Base-by-base conservation (phyloP, 805 yeast genomes). In the Wickerhamomyces tratensis region DNA sequence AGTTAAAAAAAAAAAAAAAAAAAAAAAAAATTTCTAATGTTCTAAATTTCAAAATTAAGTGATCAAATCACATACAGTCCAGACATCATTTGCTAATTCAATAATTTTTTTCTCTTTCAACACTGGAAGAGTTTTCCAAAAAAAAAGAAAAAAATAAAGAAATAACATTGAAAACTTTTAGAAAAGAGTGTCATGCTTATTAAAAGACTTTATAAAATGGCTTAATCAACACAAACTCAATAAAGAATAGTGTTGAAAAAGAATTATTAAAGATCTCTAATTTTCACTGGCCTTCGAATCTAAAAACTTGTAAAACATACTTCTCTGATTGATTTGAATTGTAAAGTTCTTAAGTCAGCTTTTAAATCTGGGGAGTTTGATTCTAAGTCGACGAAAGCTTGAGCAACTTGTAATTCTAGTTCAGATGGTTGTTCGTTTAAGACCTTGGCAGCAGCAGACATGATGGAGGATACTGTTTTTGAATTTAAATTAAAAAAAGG, bases 391-490 rank as follows among this genome's bases (percentile, higher is more conserved):
- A 82, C 71, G 70, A 93, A 86, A 67, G 98, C 96, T 79, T 91
- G 97, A 66, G 96, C 97, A 69, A 93, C 95, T 79, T 91, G 95
- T 74, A 93, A 86, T 80, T 93, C 98, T 74, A 93, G 88, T 77
- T 93, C 98, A 69, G 93, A 71, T 77, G 98, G 98, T 67, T 86
- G 86, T 69, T 83, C 81, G 68, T 88, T 81, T 74, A 91, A 82
- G 74, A 93, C 80, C 81, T 93, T 93, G 73, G 86, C 79, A 70
- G 89, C 86, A 67, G 96, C 95, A 76, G 98, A 91, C 98, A 91
- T 91, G 56, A 62, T 76, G 40, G 35, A 35, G 34, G 34, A 31
- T 31, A 31, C 34, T 31, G 34, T 31, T 31, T 31, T 31, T 11
- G 30, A 27, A 27, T 27, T 8, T 7, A 27, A 10, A 2, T 6